Base-by-base conservation (phyloP, 2,329 filamentous ascomycete genomes). In the Aplosporella prunicola region DNA sequence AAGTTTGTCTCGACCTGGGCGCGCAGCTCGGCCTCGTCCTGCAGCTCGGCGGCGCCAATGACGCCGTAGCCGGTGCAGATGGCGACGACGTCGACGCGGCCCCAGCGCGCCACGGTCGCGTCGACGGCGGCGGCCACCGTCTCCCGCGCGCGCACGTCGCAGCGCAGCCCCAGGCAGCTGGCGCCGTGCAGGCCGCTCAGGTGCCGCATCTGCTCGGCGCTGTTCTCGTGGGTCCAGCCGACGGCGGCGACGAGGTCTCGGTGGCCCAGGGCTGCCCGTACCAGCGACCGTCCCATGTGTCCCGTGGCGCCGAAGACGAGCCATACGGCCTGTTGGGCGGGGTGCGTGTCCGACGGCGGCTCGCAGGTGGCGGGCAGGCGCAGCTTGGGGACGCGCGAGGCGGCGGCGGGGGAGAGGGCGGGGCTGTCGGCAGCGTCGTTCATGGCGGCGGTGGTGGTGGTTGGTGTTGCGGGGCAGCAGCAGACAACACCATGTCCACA, bases 1-100 rank as follows among this genome's bases (percentile, higher is more conserved):
- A 95, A 94, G 61, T 98, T 98, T 15, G 88, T 95, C 67, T 93
- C 86, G 63, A 96, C 95, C 60, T 96, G 91, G 52, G 93, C 89
- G 41, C 87, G 82, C 48, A 96, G 75, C 55, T 96, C 91, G 58
- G 87, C 80, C 56, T 94, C 86, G 58, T 95, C 87, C 64, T 96
- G 91, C 62, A 96, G 91, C 62, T 96, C 91, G 61, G 88, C 95
- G 1, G 89, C 80, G 18, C 86, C 89, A 49, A 96, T 93, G 37
- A 98, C 87, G 36, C 54, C 89, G 62, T 94, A 95, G 11, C 89
- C 89, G 9, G 86, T 88, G 63, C 87, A 94, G 60, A 39, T 45
- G 7, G 35, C 26, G 13, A 28, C 11, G 28, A 22, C 15, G 11
- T 29, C 13, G 22, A 32, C 33, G 8, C 27, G 78, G 0, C 83